phyloP scores from a whole-genome alignment of 2,329 filamentous ascomycete genomes.

The Hymenoscyphus repandus region DNA sequence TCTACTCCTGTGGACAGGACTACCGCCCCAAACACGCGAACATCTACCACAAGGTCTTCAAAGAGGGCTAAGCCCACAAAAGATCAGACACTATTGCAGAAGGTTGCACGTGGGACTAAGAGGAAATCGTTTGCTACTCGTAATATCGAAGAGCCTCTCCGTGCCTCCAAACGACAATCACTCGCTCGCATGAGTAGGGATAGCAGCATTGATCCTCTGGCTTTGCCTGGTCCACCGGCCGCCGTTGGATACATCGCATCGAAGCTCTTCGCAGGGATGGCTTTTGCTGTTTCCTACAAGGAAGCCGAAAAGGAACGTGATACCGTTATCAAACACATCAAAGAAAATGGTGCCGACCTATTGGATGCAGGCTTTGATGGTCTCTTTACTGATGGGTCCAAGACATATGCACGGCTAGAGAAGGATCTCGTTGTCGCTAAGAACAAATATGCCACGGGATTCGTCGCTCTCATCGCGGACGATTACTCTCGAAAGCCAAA shows the following conservation, averaged over 20 bases:
- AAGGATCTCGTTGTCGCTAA: slow-evolving; percentile 47
- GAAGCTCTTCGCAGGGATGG: slow-evolving; percentile 70
- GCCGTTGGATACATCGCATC: neutral
- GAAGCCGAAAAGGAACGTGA: slow-evolving; percentile 48
- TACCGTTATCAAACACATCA: slow-evolving; percentile 59
- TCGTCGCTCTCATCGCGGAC: slow-evolving; percentile 82
- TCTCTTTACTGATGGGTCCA: slow-evolving; percentile 51
- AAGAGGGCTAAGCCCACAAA: neutral
- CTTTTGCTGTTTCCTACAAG: slow-evolving; percentile 75
- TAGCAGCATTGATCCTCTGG: slow-evolving; percentile 23
- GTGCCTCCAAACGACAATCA: slow-evolving; percentile 21
- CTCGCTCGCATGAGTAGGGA: slow-evolving; percentile 4
- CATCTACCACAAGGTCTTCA: neutral
- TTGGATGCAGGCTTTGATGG: slow-evolving; percentile 74
- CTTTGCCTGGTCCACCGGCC: slow-evolving; percentile 3
- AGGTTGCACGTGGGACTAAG: neutral
- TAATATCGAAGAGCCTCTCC: slow-evolving; percentile 2
- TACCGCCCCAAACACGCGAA: neutral
- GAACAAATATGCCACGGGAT: slow-evolving; percentile 53
- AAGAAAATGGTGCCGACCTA: slow-evolving; percentile 65
- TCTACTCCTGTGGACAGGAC: too few species aligned
- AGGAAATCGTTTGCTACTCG: neutral
- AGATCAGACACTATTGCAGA: neutral
- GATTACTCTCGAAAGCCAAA: slow-evolving; percentile 81
- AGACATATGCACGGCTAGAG: slow-evolving; percentile 5